Evolutionary conservation across 768 basidiomycete genomes (phyloP), one percentile per base, ranked within the genome.

Genomic region (Amanita jacksonii): DNA sequence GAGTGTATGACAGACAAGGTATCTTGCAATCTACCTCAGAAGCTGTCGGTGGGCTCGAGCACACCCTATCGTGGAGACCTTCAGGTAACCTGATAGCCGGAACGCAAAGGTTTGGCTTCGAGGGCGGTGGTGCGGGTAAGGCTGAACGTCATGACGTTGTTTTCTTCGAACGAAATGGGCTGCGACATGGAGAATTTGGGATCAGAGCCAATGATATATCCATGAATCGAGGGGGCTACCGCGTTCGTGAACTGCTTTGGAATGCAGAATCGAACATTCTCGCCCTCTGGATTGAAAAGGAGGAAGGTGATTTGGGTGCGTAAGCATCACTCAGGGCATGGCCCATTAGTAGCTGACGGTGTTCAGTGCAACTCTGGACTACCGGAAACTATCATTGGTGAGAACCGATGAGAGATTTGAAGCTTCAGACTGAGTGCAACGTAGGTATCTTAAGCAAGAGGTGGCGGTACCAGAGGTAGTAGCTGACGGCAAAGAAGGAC

Each of bases 371-470:
- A 64, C 66, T 98, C 0, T 99, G 92, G 91, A 85, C 89, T 1
- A 88, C 74, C 5, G 81, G 86, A 23, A 99, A 99, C 57, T 98
- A 96, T 60, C 83, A 97, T 57, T 98, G 96, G 90, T 85, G 52
- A 19, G 57, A 8, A 4, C 38, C 12, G 7, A 2, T 3, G 9
- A 12, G n/a, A 6, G 13, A 10, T 23, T 8, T 15, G 2, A 15
- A 5, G 22, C 27, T 42, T 1, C 4, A 31, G 24, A 16, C 39
- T 9, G 10, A 33, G 23, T 43, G 10, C 22, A 19, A 38, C 9
- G 12, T 46, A 88, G 85, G 85, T 96, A 97, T 64, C 74, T 97
- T 47, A 97, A 97, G 62, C 90, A 94, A 57, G 89, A 93, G 57
- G 67, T 96, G 27, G 54, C 63, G 15, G 76, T 80, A 1, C 70